phyloP scores from a whole-genome alignment of 257 asterid genomes.

The Phtheirospermum japonicum region DNA sequence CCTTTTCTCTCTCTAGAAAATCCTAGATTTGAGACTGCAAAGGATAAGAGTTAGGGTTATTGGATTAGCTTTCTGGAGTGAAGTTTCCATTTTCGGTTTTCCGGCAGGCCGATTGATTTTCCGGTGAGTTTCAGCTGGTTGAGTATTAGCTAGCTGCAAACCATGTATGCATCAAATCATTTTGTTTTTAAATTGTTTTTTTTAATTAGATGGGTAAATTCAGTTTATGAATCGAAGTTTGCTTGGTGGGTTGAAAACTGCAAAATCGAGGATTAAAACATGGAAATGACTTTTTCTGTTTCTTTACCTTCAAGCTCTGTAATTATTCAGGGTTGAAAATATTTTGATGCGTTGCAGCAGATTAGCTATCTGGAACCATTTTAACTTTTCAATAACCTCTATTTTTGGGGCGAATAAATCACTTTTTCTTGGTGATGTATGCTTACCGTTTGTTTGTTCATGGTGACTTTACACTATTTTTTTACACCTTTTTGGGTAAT shows the following conservation, averaged over 20 bases:
- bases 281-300: too few species aligned
- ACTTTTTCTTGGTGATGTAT: neutral
- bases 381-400: too few species aligned
- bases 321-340: too few species aligned
- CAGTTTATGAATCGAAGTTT: neutral
- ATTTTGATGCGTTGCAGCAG: too few species aligned
- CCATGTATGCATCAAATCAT: neutral
- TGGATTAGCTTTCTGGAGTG: conserved; percentile 1
- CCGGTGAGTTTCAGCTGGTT: conserved; percentile 37
- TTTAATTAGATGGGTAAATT: conserved; percentile 2
- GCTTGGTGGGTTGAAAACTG: conserved; percentile 4
- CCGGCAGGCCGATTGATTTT: conserved; percentile 29
- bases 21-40: conserved; percentile 35
- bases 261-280: neutral
- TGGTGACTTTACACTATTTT: neutral
- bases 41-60: conserved; percentile 36
- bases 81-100: conserved; percentile 19
- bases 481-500: neutral
- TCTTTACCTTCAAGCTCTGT: too few species aligned
- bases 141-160: conserved; percentile 21
- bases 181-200: neutral
- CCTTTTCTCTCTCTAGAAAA: conserved; percentile 35
- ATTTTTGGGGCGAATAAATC: too few species aligned
- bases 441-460: conserved; percentile 3
- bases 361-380: conserved; percentile 6